These are phyloP conservation scores for Suillus cothurnatus DNA, from an alignment of 768 basidiomycete species.

Conservation along the genomic window DNA sequence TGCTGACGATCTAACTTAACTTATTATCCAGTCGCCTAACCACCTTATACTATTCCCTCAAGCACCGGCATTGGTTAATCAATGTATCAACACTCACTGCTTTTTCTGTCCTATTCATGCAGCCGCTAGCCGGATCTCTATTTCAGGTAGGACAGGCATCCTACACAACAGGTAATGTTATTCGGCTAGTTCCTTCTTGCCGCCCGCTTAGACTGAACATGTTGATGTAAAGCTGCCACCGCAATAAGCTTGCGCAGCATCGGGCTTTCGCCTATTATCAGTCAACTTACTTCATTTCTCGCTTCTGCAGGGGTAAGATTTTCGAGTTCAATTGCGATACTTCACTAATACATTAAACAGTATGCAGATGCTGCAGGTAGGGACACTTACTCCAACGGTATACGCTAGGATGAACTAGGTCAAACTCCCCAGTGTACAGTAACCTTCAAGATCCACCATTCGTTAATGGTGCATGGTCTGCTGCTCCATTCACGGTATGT, in stretches of 20 bases:
- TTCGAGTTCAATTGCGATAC: neutral
- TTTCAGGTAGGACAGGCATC: constrained; percentile 29
- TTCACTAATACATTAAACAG: constrained; percentile 33
- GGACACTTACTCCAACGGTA: neutral
- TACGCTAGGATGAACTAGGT: neutral
- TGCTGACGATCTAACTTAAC: constrained; percentile 9
- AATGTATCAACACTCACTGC: constrained; percentile 54
- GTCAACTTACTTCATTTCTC: constrained; percentile 52
- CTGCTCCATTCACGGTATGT: constrained; percentile 52
- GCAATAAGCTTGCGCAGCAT: constrained; percentile 46
- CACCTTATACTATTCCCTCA: constrained; percentile 46
- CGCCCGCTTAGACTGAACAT: constrained; percentile 31
- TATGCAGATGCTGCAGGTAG: constrained; percentile 33
- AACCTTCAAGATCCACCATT: constrained; percentile 60
- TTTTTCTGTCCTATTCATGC: constrained; percentile 47
- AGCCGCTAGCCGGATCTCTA: constrained; percentile 55
- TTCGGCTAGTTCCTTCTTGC: constrained; percentile 44
- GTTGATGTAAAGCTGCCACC: constrained; percentile 28
- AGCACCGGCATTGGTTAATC: constrained; percentile 57
- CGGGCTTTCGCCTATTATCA: constrained; percentile 47
- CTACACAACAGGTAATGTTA: constrained; percentile 21
- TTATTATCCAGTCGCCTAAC: constrained; percentile 41
- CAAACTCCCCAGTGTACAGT: constrained; percentile 31
- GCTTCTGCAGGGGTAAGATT: constrained; percentile 58
- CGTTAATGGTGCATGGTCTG: constrained; percentile 52